A percentile compares a stretch with the other conserved stretches of the same genome.
phyloP scores from a whole-genome alignment of 306 rosid genomes.

The Biancaea sappan region DNA sequence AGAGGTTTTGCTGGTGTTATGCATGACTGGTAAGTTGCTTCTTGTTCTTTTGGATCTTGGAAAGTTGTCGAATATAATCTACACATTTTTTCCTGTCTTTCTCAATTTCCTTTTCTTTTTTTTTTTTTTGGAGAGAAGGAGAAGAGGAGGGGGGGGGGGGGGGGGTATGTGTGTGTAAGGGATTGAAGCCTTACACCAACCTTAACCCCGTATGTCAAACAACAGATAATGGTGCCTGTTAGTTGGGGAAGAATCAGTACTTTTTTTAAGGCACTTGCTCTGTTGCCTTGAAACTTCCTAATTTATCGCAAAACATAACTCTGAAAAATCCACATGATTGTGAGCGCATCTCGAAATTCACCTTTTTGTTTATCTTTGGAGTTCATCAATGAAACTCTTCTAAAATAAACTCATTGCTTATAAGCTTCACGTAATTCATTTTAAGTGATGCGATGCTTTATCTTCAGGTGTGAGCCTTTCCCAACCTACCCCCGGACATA shows the following conservation, averaged over 20 bases:
- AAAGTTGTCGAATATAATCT: neutral
- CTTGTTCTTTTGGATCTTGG: neutral
- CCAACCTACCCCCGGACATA: slow-evolving; percentile 98
- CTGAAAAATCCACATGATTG: slow-evolving; percentile 3
- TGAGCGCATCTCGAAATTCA: neutral
- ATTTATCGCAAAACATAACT: neutral
- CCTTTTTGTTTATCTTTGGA: neutral
- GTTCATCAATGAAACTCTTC: neutral
- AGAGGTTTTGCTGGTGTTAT: slow-evolving; percentile 82
- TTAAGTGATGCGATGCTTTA: slow-evolving; percentile 32
- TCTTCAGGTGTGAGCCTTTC: slow-evolving; percentile 88
- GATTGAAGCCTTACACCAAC: neutral
- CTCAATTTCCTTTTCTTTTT: too few relatives aligned
- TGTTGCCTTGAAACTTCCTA: neutral
- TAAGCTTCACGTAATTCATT: slow-evolving; percentile 10
- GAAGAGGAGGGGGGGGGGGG: neutral
- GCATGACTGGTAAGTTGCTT: slow-evolving; percentile 77
- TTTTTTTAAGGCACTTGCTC: neutral
- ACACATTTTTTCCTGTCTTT: neutral
- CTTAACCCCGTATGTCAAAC: neutral
- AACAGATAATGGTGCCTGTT: neutral
- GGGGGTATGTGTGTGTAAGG: neutral
- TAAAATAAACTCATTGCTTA: slow-evolving; percentile 17
- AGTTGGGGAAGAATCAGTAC: slow-evolving; percentile 4
- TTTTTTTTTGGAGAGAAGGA: too few relatives aligned